Evolutionary conservation across 306 rosid species (phyloP).

Genomic region (Citrullus colocynthis): DNA sequence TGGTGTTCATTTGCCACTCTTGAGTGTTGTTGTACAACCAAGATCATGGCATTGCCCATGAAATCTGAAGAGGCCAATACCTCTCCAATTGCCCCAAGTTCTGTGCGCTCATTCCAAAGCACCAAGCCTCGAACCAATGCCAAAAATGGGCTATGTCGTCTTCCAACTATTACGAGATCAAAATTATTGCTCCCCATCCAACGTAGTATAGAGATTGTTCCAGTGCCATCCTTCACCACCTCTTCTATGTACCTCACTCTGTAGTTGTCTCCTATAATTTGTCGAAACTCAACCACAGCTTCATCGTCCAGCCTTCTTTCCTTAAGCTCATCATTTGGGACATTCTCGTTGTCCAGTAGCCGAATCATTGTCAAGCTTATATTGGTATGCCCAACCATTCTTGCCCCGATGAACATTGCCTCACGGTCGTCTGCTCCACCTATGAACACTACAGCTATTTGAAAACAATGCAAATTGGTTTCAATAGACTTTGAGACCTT

Average conservation of each 20-base stretch:
- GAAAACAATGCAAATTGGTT: not conserved
- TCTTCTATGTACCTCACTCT: conserved; percentile 21
- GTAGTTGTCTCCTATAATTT: conserved; percentile 5
- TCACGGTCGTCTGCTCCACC: not conserved
- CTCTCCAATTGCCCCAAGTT: conserved; percentile 20
- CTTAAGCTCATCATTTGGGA: not conserved
- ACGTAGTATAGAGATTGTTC: conserved; percentile 16
- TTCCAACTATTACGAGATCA: conserved; percentile 24
- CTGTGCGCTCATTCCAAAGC: conserved; percentile 5
- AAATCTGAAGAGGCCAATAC: conserved; percentile 13
- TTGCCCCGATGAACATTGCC: not conserved
- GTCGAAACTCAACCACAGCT: conserved; percentile 13
- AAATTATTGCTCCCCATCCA: conserved; percentile 10
- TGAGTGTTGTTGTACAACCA: conserved; percentile 24
- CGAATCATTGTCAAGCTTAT: not conserved
- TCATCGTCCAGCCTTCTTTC: conserved; percentile 7
- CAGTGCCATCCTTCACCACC: conserved; percentile 19
- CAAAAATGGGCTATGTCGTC: conserved; percentile 4
- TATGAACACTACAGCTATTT: not conserved
- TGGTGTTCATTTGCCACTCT: not conserved
- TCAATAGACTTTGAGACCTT: not conserved
- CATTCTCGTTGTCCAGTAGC: not conserved
- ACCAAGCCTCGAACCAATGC: conserved; percentile 9
- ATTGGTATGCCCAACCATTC: not conserved
- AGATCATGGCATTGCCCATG: conserved; percentile 12